These are phyloP conservation scores for Myochromella boudieri DNA, from an alignment of 768 basidiomycete species.

Conservation along the genomic window DNA sequence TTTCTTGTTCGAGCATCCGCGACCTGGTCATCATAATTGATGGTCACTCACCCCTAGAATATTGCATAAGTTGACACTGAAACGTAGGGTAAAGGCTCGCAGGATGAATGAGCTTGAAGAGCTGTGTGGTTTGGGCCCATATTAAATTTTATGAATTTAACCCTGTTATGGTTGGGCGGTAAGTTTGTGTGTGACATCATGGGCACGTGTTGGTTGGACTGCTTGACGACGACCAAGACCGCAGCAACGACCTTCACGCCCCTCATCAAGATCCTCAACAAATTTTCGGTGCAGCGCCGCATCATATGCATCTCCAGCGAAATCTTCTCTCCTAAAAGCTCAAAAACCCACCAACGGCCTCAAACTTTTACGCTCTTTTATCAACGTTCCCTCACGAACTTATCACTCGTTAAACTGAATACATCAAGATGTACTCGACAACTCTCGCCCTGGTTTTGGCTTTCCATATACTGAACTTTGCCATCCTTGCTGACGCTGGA, in stretches of 20 bases:
- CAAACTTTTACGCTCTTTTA: constrained; percentile 10
- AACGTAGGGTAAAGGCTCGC: too few species aligned
- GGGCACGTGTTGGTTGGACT: constrained; percentile 9
- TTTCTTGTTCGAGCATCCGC: too few species aligned
- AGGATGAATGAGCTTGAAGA: too few species aligned
- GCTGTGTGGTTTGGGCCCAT: too few species aligned
- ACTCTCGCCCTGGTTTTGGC: constrained; percentile 17
- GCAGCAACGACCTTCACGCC: constrained; percentile 9
- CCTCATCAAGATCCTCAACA: constrained; percentile 5
- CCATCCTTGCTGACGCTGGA: constrained; percentile 32
- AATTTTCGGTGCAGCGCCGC: background rate
- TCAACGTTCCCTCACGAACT: constrained; percentile 9
- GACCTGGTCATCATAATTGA: too few species aligned
- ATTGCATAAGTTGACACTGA: too few species aligned
- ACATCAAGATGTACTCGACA: constrained; percentile 15
- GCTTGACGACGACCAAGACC: constrained; percentile 10
- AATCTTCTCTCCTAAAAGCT: background rate
- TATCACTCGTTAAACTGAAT: constrained; percentile 5
- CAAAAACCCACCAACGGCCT: background rate
- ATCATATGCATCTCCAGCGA: constrained; percentile 5
- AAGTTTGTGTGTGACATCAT: background rate
- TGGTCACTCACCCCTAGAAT: too few species aligned
- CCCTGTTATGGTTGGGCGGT: background rate
- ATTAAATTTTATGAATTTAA: too few species aligned
- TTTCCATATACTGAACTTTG: constrained; percentile 24